Evolutionary conservation across 2,329 filamentous ascomycete genomes (phyloP).

Genomic region (Cladophialophora exuberans): DNA sequence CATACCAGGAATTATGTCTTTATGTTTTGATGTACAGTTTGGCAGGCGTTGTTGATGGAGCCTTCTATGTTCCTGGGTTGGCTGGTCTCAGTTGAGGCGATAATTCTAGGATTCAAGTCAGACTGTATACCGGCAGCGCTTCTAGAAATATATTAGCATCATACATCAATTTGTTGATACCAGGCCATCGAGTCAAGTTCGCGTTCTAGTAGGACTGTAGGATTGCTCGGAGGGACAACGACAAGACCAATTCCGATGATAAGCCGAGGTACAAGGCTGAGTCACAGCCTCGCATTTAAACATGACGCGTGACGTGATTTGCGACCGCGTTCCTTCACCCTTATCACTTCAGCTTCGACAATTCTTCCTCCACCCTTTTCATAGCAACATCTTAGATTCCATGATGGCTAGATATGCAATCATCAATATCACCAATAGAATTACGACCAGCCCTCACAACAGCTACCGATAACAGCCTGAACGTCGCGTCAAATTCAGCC

Average conservation of each 20-base stretch:
- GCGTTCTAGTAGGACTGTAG: too few species aligned
- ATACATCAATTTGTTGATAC: too few species aligned
- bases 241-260: too few species aligned
- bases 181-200: too few species aligned
- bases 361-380: not conserved
- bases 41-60: too few species aligned
- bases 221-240: too few species aligned
- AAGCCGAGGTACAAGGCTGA: constrained; percentile 19
- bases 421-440: not conserved
- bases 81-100: too few species aligned
- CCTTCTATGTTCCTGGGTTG: too few species aligned
- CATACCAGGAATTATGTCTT: constrained; percentile 3
- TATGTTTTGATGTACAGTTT: constrained; percentile 14
- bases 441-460: constrained; percentile 13
- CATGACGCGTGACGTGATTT: constrained; percentile 1
- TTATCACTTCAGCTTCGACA: not conserved
- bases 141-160: too few species aligned
- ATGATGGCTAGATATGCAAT: constrained; percentile 28
- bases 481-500: constrained; percentile 2
- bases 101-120: too few species aligned
- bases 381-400: not conserved
- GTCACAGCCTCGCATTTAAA: constrained; percentile 14
- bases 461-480: constrained; percentile 16
- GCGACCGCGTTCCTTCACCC: not conserved
- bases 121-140: too few species aligned